phyloP scores from a whole-genome alignment of 805 yeast species.

The Zygoascus tannicola region DNA sequence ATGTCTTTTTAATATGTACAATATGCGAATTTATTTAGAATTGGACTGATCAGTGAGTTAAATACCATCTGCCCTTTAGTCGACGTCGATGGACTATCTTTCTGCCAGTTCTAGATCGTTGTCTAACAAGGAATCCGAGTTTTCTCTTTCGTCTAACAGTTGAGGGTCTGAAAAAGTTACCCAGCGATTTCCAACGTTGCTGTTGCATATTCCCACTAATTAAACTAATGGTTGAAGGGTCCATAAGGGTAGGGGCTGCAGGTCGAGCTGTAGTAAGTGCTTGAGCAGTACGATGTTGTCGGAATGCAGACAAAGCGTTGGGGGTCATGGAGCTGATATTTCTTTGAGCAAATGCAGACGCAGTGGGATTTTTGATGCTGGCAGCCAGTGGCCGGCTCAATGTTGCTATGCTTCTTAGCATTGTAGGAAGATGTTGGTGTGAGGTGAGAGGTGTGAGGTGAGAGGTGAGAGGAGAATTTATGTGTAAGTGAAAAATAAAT shows the following conservation, averaged over 20 bases:
- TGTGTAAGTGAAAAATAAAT: no score
- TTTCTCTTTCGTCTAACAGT: slow-evolving; percentile 84
- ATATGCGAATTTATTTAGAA: no score
- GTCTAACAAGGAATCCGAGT: slow-evolving; percentile 80
- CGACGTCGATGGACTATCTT: slow-evolving; percentile 68
- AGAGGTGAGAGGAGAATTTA: no score
- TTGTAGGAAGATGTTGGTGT: no score
- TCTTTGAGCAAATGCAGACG: no score
- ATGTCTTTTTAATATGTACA: no score
- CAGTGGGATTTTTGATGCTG: no score
- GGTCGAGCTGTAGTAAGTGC: neutral
- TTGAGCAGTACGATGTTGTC: neutral
- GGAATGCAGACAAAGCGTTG: slow-evolving; percentile 3
- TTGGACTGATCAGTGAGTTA: slow-evolving; percentile 76
- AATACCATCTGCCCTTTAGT: slow-evolving; percentile 88
- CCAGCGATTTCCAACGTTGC: slow-evolving; percentile 77
- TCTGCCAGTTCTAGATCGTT: slow-evolving; percentile 64
- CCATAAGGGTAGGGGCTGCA: neutral
- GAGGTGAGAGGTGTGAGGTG: no score
- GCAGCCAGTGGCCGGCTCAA: no score
- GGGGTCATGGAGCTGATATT: neutral
- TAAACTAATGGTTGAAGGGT: neutral
- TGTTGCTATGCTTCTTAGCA: no score
- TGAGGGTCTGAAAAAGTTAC: slow-evolving; percentile 92
- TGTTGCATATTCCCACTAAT: slow-evolving; percentile 24